Conservation (phyloP, 1,139 yeast species). For the Lodderomyces margitis region DNA sequence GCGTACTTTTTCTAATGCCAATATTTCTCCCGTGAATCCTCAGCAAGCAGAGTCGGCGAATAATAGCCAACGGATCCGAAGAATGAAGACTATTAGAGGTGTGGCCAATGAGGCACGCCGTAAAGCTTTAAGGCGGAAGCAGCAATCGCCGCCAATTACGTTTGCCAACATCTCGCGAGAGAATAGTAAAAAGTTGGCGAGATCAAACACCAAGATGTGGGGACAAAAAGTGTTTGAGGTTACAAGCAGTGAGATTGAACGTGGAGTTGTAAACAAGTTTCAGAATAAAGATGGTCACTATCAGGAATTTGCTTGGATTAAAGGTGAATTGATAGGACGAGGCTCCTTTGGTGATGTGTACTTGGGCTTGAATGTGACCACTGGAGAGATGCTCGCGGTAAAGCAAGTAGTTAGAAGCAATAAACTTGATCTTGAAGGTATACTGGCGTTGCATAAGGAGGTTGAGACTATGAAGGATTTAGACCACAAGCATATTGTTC, state of each 20-base stretch:
- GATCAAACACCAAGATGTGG: slow-evolving; percentile 96
- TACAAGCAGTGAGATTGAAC: slow-evolving; percentile 65
- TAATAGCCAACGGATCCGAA: slow-evolving; percentile 27
- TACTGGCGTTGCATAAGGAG: slow-evolving; percentile 85
- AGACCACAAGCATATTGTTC: slow-evolving; percentile 92
- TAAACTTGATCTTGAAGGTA: slow-evolving; percentile 43
- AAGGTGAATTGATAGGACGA: slow-evolving; percentile 93
- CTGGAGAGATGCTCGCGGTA: slow-evolving; percentile 98
- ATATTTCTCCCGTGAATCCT: slow-evolving; percentile 35
- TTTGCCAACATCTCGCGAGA: slow-evolving; percentile 13
- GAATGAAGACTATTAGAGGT: slow-evolving; percentile 82
- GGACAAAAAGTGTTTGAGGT: slow-evolving; percentile 93
- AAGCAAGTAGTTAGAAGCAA: slow-evolving; percentile 67
- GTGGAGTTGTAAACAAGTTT: slow-evolving; percentile 56
- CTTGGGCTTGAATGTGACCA: slow-evolving; percentile 88
- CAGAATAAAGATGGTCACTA: slow-evolving; percentile 61
- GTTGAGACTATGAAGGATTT: slow-evolving; percentile 92
- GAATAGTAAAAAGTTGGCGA: slow-evolving; percentile 35
- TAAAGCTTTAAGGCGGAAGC: slow-evolving; percentile 46
- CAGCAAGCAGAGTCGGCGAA: neutral
- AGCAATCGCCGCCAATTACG: slow-evolving; percentile 14
- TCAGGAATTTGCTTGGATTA: slow-evolving; percentile 94
- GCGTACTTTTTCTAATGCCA: slow-evolving; percentile 48
- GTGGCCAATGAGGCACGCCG: slow-evolving; percentile 85
- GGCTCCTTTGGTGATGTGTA: slow-evolving; percentile 98